These are phyloP conservation scores for Trematosphaeria pertusa DNA, from an alignment of 2,329 filamentous ascomycete species.

Conservation along the genomic window DNA sequence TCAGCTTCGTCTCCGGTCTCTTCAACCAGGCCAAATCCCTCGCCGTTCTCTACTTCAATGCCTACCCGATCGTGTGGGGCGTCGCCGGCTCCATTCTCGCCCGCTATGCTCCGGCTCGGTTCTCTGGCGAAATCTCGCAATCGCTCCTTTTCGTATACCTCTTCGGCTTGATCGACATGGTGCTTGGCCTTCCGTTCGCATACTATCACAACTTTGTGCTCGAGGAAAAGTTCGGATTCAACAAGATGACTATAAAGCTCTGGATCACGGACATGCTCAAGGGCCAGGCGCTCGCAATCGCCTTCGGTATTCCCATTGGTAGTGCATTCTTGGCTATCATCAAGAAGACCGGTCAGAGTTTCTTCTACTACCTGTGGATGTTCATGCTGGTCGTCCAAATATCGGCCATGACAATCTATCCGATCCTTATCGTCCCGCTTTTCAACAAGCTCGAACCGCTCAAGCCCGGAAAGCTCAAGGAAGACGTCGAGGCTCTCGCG, in stretches of 20 bases:
- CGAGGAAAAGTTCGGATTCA: conserved; percentile 97
- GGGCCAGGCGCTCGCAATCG: conserved; percentile 80
- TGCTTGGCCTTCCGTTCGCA: conserved; percentile 78
- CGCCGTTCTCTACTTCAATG: conserved; percentile 86
- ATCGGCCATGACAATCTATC: conserved; percentile 95
- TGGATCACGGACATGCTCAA: conserved; percentile 94
- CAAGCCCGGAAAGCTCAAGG: conserved; percentile 85
- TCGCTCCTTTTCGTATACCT: conserved; percentile 90
- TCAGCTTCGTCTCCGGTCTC: conserved; percentile 79
- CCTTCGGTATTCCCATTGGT: conserved; percentile 84
- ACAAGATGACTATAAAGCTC: conserved; percentile 91
- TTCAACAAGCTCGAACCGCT: conserved; percentile 99
- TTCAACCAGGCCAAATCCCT: conserved; percentile 89
- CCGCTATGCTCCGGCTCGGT: conserved; percentile 75
- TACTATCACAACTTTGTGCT: conserved; percentile 96
- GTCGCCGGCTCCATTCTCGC: conserved; percentile 78
- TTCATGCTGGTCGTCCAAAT: conserved; percentile 90
- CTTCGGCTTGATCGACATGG: conserved; percentile 82
- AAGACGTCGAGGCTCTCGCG: conserved; percentile 83
- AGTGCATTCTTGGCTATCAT: conserved; percentile 93
- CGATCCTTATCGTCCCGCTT: conserved; percentile 88
- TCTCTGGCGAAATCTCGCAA: conserved; percentile 91
- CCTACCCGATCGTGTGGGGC: conserved; percentile 89
- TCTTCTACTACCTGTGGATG: conserved; percentile 98
- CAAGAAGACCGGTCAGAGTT: conserved; percentile 88